Evolutionary conservation across 2,329 filamentous ascomycete species (phyloP).

Genomic region (Anthostomella pinea): DNA sequence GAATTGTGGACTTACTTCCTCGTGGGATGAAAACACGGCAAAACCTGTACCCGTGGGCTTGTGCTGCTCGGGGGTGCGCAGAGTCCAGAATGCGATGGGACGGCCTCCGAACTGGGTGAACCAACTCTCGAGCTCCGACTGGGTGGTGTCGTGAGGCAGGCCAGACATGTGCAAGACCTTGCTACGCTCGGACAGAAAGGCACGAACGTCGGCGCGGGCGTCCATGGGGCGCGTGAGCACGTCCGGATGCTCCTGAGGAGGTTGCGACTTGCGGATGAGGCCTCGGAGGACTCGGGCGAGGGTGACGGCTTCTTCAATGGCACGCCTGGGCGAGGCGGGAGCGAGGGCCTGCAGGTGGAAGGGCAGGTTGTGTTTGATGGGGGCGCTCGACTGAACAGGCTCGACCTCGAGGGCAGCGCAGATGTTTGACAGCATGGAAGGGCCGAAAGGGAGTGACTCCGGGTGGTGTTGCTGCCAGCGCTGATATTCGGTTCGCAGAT

Average conservation of each 20-base stretch:
- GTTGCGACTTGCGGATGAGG: slow-evolving; percentile 93
- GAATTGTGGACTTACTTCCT: slow-evolving; percentile 91
- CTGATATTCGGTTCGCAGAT: slow-evolving; percentile 95
- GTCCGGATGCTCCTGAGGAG: slow-evolving; percentile 88
- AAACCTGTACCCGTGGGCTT: slow-evolving; percentile 99
- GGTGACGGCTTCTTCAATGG: slow-evolving; percentile 96
- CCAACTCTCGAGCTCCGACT: slow-evolving; percentile 98
- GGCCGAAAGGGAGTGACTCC: slow-evolving; percentile 93
- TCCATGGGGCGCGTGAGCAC: slow-evolving; percentile 95
- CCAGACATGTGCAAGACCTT: slow-evolving; percentile 99
- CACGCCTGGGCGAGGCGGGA: slow-evolving; percentile 89
- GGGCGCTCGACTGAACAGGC: slow-evolving; percentile 93
- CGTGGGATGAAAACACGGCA: slow-evolving; percentile 96
- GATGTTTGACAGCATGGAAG: slow-evolving; percentile 93
- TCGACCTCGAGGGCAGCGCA: slow-evolving; percentile 98
- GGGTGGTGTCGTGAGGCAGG: slow-evolving; percentile 94
- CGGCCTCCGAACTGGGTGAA: slow-evolving; percentile 98
- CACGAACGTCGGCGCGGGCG: slow-evolving; percentile 90
- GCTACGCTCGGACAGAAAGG: slow-evolving; percentile 92
- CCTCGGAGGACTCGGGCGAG: slow-evolving; percentile 88
- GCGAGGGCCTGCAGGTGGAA: slow-evolving; percentile 97
- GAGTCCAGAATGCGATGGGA: slow-evolving; percentile 98
- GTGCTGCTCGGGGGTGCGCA: slow-evolving; percentile 96
- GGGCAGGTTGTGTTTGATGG: slow-evolving; percentile 97
- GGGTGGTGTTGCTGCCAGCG: slow-evolving; percentile 98